Evolutionary conservation across 805 yeast genomes (phyloP).

Genomic region (Yarrowia sp.): DNA sequence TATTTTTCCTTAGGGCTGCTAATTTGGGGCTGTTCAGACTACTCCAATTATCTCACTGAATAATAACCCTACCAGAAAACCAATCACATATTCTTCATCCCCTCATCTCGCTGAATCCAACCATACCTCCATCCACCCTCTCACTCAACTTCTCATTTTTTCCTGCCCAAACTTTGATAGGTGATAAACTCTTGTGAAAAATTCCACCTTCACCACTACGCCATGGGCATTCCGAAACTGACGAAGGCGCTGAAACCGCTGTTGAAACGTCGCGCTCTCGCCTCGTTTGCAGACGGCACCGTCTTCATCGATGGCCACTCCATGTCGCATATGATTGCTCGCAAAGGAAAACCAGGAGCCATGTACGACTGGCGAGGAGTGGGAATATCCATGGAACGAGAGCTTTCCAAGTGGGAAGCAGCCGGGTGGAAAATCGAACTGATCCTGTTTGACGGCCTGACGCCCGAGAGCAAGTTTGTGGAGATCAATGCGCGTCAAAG

Average conservation of each 20-base stretch:
- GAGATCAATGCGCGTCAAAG: background rate
- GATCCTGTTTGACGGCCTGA: background rate
- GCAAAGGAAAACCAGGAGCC: background rate
- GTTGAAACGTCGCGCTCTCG: background rate
- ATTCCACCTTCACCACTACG: too few relatives aligned
- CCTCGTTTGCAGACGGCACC: background rate
- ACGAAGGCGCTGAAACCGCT: background rate
- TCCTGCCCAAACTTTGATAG: too few relatives aligned
- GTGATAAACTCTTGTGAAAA: too few relatives aligned
- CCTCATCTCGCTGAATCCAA: too few relatives aligned
- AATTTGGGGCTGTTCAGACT: too few relatives aligned
- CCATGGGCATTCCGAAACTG: background rate
- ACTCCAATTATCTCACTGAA: too few relatives aligned
- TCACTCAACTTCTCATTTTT: too few relatives aligned
- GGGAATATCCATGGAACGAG: background rate
- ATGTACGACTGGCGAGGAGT: background rate
- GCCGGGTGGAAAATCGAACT: background rate
- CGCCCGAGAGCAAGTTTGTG: background rate
- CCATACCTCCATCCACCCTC: too few relatives aligned
- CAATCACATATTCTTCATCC: too few relatives aligned
- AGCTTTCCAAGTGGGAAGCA: background rate
- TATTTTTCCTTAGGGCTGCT: too few relatives aligned
- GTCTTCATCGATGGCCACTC: conserved; percentile 9
- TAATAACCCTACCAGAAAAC: too few relatives aligned
- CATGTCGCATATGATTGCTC: background rate